Evolutionary conservation across 2,329 filamentous ascomycete genomes (phyloP), one percentile per base, ranked within the genome.

Genomic region (Penicillium brasilianum): DNA sequence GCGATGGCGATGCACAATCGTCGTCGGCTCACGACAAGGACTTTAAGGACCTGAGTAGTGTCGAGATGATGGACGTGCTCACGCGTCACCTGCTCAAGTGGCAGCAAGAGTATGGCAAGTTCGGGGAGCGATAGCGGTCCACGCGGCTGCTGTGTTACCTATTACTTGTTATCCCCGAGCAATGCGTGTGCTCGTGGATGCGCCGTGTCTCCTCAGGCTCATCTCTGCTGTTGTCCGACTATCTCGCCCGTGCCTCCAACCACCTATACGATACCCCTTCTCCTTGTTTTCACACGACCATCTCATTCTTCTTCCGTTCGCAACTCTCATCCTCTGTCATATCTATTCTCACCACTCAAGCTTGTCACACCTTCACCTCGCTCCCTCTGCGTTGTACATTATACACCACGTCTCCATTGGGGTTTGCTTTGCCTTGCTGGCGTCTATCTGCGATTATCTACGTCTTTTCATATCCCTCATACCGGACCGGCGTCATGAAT

Each of bases 61-160:
- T 91, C 65, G 91, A 96, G 77, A 96, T 96, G 91, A 96, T 96
- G 91, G 92, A 96, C 74, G 84, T 88, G 68, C 78, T 96, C 74
- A 93, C 90, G 63, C 85, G 90, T 63, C 88, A 93, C 74, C 84
- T 96, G 70, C 86, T 94, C 67, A 90, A 90, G 71, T 96, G 92
- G 92, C 92, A 96, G 78, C 89, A 90, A 66, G 86, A 91, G 71
- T 93, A 80, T 74, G 82, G 83, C 46, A 82, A 83, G 66, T 81
- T 80, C 63, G 81, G 81, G 18, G 82, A 84, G 64, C 80, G 80
- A 69, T 81, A 72, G 76, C 63, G 59, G 57, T 59, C 30, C 13
- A n/a, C 60, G 44, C 51, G 28, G 55, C 57, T 60, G 51, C 57
- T 53, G 63, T 63, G 57, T 60, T 57, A 61, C 57, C 50, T 44